Percentiles rank a stretch among this genome's conserved stretches.
Evolutionary conservation across 345 rosid species (phyloP).

Genomic region (Brassica rapa): DNA sequence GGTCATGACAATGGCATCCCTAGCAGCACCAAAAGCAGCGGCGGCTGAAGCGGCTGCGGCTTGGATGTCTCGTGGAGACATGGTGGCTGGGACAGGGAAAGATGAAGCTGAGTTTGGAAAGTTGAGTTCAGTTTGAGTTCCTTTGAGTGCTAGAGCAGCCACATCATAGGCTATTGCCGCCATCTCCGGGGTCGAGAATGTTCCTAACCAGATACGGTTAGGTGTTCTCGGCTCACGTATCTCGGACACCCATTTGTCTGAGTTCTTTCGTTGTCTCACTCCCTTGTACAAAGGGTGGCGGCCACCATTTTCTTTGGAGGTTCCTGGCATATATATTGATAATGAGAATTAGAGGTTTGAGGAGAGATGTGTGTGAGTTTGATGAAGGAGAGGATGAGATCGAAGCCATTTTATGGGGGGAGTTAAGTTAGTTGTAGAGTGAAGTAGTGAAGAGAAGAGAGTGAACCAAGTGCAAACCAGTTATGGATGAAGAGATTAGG

Average conservation of each 20-base stretch:
- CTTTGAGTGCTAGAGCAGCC: constrained; percentile 84
- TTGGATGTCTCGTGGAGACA: constrained; percentile 78
- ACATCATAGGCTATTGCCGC: constrained; percentile 95
- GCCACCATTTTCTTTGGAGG: constrained; percentile 37
- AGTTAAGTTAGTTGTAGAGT: constrained; percentile 30
- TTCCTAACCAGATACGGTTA: constrained; percentile 86
- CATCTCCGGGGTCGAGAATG: constrained; percentile 87
- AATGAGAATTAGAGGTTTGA: constrained; percentile 15
- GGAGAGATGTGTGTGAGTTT: constrained; percentile 37
- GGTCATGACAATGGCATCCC: constrained; percentile 51
- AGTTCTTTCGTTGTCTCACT: constrained; percentile 63
- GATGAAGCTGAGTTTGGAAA: constrained; percentile 77
- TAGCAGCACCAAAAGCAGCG: constrained; percentile 81
- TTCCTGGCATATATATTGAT: constrained; percentile 45
- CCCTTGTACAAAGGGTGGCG: constrained; percentile 57
- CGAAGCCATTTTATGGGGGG: constrained; percentile 60
- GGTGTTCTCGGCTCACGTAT: constrained; percentile 87
- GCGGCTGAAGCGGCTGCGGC: constrained; percentile 90
- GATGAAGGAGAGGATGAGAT: constrained; percentile 27
- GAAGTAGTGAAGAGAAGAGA: constrained; percentile 21
- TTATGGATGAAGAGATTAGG: constrained; percentile 36
- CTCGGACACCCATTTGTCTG: constrained; percentile 90
- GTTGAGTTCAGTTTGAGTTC: constrained; percentile 74
- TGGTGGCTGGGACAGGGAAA: constrained; percentile 73
- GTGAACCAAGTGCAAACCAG: constrained; percentile 58